phyloP scores from a whole-genome alignment of 1,139 yeast genomes.

The Geotrichum bryndzae region DNA sequence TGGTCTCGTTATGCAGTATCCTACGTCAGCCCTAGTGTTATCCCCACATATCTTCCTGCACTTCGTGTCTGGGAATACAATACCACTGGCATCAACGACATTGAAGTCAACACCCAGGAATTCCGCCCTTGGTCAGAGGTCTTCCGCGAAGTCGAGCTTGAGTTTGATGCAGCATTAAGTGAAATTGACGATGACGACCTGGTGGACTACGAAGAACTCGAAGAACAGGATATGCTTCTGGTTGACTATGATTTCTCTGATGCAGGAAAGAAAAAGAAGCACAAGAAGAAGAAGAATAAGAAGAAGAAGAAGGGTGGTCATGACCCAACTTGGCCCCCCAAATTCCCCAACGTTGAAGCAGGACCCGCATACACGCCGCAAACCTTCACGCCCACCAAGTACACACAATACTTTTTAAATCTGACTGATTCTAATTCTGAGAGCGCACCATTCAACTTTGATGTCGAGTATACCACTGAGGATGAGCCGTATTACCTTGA shows the following conservation, averaged over 20 bases:
- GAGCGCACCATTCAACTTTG: constrained; percentile 47
- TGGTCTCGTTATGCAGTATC: constrained; percentile 57
- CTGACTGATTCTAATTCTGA: constrained; percentile 47
- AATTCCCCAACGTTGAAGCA: constrained; percentile 44
- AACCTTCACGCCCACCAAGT: constrained; percentile 63
- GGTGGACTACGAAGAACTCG: constrained; percentile 27
- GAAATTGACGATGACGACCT: constrained; percentile 27
- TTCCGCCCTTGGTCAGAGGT: constrained; percentile 47
- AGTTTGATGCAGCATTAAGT: constrained; percentile 21
- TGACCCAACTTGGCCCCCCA: constrained; percentile 64
- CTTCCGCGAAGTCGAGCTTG: constrained; percentile 44
- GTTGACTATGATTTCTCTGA: constrained; percentile 25
- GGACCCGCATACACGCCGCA: constrained; percentile 78
- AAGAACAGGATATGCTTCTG: constrained; percentile 25
- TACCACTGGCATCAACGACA: constrained; percentile 45
- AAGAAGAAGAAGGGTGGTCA: constrained; percentile 28
- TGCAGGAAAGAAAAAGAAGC: constrained; percentile 26
- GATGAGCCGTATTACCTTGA: constrained; percentile 42
- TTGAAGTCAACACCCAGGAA: constrained; percentile 21
- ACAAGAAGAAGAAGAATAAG: constrained; percentile 24
- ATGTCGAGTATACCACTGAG: constrained; percentile 65
- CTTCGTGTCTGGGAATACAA: constrained; percentile 83
- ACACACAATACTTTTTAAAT: constrained; percentile 68
- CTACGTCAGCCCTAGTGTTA: constrained; percentile 67
- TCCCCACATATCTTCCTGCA: constrained; percentile 82